These are phyloP conservation scores for Sporobolomyces roseus DNA, from an alignment of 768 basidiomycete species.

Conservation along the genomic window DNA sequence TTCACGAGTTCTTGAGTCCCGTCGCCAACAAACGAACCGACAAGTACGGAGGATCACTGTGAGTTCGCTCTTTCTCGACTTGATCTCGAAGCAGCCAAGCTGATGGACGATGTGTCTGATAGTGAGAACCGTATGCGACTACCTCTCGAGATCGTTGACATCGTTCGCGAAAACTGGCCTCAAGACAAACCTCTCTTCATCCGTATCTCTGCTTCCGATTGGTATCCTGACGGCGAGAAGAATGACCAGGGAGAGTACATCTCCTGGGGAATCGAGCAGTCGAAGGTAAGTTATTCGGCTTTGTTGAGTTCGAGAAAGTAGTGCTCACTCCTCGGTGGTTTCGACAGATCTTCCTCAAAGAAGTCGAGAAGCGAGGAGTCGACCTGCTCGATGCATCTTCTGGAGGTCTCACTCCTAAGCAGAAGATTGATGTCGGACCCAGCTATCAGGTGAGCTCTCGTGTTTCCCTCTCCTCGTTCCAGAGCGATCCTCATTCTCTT, in stretches of 20 bases:
- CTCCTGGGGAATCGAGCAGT: conserved; percentile 76
- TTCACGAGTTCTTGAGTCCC: conserved; percentile 67
- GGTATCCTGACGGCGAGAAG: conserved; percentile 61
- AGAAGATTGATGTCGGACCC: conserved; percentile 58
- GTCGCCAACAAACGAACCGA: conserved; percentile 70
- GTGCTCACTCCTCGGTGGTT: too few species aligned
- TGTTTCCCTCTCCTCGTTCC: background rate
- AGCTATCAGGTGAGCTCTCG: conserved; percentile 59
- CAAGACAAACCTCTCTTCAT: conserved; percentile 66
- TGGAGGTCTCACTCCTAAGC: conserved; percentile 63
- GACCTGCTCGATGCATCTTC: conserved; percentile 72
- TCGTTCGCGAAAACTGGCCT: conserved; percentile 59
- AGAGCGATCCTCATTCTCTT: background rate
- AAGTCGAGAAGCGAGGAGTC: conserved; percentile 56
- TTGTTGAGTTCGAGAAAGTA: too few species aligned
- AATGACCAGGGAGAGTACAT: conserved; percentile 58
- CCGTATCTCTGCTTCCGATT: conserved; percentile 65
- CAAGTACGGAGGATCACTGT: conserved; percentile 64
- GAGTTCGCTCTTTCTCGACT: background rate
- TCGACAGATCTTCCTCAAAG: conserved; percentile 20
- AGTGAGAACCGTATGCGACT: conserved; percentile 63
- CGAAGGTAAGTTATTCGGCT: conserved; percentile 50
- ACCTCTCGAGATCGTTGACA: conserved; percentile 59
- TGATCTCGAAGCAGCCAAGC: background rate
- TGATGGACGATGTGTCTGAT: too few species aligned